Evolutionary conservation across 768 basidiomycete genomes (phyloP), one percentile per base, ranked within the genome.

Genomic region (Trametes cinnabarina): DNA sequence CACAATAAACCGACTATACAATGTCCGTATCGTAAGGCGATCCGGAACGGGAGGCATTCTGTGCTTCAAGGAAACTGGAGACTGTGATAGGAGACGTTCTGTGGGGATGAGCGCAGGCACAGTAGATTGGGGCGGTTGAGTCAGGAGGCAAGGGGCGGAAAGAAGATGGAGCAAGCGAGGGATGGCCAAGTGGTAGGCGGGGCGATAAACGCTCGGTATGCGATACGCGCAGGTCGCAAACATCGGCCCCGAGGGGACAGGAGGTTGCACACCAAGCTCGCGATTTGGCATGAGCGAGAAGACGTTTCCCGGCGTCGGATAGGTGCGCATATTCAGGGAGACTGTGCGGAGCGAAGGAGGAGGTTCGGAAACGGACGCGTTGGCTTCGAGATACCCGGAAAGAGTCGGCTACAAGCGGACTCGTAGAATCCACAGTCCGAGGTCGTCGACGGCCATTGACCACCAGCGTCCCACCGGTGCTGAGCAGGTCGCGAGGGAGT

Each of bases 1-100:
- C 60, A 61, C 55, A 57, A 57, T 56, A 56, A 57, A 57, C 46
- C 60, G 60, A 61, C 60, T 61, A 61, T 61, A 61, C 55, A 61
- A 19, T 42, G 59, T 60, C 55, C 55, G 55, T 57, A 56, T 49
- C 60, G 43, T 61, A 61, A 39, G 32, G 60, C 37, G 54, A 55
- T 56, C 40, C 54, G 54, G 59, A 47, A 32, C 42, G 46, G 47
- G 40, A 22, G 17, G 35, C 34, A 50, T 26, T 43, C 32, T 37
- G 12, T 12, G 47, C 17, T 17, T n/a, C 20, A 43, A 5, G 23
- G 40, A 30, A 15, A 37, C 8, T 28, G 39, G 48, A 50, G 30
- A 35, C 26, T 11, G 48, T 30, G 42, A 15, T 26, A 23, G 26
- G 15, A 25, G 32, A 15, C 9, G 26, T 51, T n/a, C 47, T 28